Evolutionary conservation across 495 filamentous ascomycete genomes (phyloP).

Genomic region (Trichoderma virens): DNA sequence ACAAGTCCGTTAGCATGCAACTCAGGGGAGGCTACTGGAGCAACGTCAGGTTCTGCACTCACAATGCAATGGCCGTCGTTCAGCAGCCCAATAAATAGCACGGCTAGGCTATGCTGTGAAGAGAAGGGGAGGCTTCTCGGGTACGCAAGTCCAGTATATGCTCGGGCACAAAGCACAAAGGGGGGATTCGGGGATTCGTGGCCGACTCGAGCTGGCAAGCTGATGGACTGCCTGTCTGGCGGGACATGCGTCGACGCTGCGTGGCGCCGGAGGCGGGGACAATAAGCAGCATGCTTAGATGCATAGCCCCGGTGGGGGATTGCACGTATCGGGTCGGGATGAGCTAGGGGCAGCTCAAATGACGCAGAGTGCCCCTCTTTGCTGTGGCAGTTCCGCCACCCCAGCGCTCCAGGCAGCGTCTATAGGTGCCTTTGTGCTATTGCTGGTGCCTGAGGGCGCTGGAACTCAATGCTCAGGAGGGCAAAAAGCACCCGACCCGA

Average conservation of each 20-base stretch:
- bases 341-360: conserved; percentile 7
- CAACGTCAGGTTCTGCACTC: not conserved
- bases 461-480: no score
- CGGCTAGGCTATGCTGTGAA: not conserved
- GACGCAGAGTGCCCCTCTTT: conserved; percentile 3
- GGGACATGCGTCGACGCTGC: conserved; percentile 7
- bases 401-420: no score
- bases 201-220: not conserved
- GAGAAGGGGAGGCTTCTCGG: not conserved
- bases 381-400: not conserved
- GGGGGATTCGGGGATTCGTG: not conserved
- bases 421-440: not conserved
- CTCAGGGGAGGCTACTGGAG: not conserved
- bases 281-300: not conserved
- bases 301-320: not conserved
- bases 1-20: not conserved
- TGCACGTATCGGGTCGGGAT: not conserved
- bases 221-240: conserved; percentile 4
- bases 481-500: no score
- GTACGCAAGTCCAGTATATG: no score
- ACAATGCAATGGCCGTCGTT: not conserved
- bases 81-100: conserved; percentile 3
- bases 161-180: not conserved
- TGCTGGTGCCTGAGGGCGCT: not conserved
- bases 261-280: not conserved